Percentiles rank a stretch among this genome's conserved stretches.
Evolutionary conservation across 768 basidiomycete genomes (phyloP).

Genomic region (Podaxis sp.): DNA sequence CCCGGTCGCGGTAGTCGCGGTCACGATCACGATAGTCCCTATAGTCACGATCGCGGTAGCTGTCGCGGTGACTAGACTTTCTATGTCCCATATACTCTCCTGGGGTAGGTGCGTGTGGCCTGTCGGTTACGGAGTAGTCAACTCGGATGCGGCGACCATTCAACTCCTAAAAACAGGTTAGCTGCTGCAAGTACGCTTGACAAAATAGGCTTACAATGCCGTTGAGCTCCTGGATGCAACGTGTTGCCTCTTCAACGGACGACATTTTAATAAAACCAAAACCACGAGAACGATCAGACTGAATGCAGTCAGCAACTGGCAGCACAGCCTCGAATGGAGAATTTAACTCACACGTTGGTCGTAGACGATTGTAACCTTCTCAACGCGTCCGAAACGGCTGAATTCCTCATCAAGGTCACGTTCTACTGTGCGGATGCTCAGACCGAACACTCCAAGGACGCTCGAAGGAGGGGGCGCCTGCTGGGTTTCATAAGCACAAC

Average conservation of each 20-base stretch:
- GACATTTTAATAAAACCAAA: slow-evolving; percentile 98
- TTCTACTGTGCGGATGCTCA: slow-evolving; percentile 93
- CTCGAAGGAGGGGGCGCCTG: slow-evolving; percentile 87
- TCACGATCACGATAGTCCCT: slow-evolving; percentile 33
- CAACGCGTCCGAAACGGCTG: slow-evolving; percentile 81
- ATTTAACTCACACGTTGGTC: slow-evolving; percentile 81
- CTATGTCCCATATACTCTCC: slow-evolving; percentile 98
- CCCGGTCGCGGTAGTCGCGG: slow-evolving; percentile 39
- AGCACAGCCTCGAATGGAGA: background rate
- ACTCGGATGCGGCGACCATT: slow-evolving; percentile 97
- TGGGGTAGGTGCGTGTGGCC: slow-evolving; percentile 94
- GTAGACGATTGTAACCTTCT: slow-evolving; percentile 96
- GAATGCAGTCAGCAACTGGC: slow-evolving; percentile 1
- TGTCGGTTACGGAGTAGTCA: slow-evolving; percentile 92
- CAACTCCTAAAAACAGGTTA: slow-evolving; percentile 59
- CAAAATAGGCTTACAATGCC: slow-evolving; percentile 66
- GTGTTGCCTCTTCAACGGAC: slow-evolving; percentile 80
- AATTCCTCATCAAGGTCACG: slow-evolving; percentile 96
- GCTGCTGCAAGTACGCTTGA: slow-evolving; percentile 7
- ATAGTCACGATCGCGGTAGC: slow-evolving; percentile 37
- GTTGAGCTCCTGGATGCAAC: slow-evolving; percentile 89
- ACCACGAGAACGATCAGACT: slow-evolving; percentile 93
- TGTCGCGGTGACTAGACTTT: slow-evolving; percentile 45
- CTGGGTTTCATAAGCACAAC: slow-evolving; percentile 38
- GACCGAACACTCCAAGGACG: slow-evolving; percentile 96